Evolutionary conservation across 176 grass and related monocot species (phyloP).

Genomic region (Phragmites australis): DNA sequence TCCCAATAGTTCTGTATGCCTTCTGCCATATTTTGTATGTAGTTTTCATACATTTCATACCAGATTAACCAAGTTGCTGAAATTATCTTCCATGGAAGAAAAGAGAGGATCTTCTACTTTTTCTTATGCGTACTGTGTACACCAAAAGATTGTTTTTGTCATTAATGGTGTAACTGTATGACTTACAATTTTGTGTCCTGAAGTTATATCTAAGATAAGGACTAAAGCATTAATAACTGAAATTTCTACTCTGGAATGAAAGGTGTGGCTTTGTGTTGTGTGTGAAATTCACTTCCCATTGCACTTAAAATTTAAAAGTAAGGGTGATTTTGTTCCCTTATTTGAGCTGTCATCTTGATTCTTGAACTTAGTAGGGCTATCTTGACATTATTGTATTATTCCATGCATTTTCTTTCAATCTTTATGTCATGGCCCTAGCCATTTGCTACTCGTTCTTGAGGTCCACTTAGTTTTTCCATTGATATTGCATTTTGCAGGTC

Average conservation of each 20-base stretch:
- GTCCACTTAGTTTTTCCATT: slow-evolving; percentile 16
- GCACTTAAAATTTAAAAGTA: background rate
- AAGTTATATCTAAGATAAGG: slow-evolving; percentile 17
- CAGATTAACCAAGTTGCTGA: slow-evolving; percentile 11
- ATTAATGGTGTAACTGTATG: background rate
- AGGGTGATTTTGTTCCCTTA: background rate
- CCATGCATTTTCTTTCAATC: slow-evolving; percentile 1
- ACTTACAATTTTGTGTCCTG: background rate
- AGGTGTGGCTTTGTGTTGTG: background rate
- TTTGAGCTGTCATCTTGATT: slow-evolving; percentile 4
- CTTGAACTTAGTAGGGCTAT: slow-evolving; percentile 12
- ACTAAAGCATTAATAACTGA: background rate
- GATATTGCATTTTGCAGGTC: slow-evolving; percentile 62
- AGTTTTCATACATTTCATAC: background rate
- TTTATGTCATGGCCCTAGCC: background rate
- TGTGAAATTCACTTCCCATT: background rate
- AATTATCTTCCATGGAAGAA: background rate
- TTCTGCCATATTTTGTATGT: background rate
- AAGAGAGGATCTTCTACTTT: background rate
- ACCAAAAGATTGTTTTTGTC: background rate
- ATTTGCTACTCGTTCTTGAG: slow-evolving; percentile 11
- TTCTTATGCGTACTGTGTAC: background rate
- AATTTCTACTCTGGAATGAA: background rate
- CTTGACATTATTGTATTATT: slow-evolving; percentile 10
- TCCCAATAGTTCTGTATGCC: background rate